A percentile compares a stretch with the other conserved stretches of the same genome.
Conservation (phyloP, 1,284 basidiomycete genomes). For the Naganishia sp. region DNA sequence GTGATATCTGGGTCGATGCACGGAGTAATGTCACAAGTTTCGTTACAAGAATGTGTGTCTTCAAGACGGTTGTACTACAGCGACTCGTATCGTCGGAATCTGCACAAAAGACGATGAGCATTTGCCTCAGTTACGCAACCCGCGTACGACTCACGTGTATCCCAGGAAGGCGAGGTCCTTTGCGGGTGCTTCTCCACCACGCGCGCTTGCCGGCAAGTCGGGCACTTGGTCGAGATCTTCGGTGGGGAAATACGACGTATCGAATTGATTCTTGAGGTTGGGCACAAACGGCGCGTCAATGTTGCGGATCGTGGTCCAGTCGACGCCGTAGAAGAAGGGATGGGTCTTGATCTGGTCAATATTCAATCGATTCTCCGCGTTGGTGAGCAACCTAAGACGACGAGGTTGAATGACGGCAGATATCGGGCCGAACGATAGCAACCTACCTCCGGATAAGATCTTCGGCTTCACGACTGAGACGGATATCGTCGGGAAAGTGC, state of each 20-base stretch:
- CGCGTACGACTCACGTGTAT: constrained; percentile 54
- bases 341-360: constrained; percentile 90
- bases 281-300: constrained; percentile 97
- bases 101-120: constrained; percentile 16
- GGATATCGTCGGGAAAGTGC: constrained; percentile 94
- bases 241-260: constrained; percentile 95
- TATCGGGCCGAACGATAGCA: neutral
- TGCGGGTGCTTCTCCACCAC: constrained; percentile 68
- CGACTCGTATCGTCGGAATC: constrained; percentile 54
- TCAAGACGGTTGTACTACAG: constrained; percentile 35
- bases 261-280: constrained; percentile 84
- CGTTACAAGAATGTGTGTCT: constrained; percentile 18
- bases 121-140: neutral
- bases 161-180: constrained; percentile 90
- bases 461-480: constrained; percentile 87
- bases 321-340: constrained; percentile 95
- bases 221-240: constrained; percentile 86
- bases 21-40: constrained; percentile 16
- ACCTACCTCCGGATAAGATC: constrained; percentile 76
- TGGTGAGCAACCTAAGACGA: constrained; percentile 68
- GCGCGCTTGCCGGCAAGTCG: constrained; percentile 61
- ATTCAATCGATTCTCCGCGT: constrained; percentile 73
- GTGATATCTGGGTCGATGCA: neutral
- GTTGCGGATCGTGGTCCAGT: constrained; percentile 85
- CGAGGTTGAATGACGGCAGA: neutral